These are phyloP conservation scores for Hyaloscypha bicolor DNA, from an alignment of 495 filamentous ascomycete genomes.

Conservation along the genomic window DNA sequence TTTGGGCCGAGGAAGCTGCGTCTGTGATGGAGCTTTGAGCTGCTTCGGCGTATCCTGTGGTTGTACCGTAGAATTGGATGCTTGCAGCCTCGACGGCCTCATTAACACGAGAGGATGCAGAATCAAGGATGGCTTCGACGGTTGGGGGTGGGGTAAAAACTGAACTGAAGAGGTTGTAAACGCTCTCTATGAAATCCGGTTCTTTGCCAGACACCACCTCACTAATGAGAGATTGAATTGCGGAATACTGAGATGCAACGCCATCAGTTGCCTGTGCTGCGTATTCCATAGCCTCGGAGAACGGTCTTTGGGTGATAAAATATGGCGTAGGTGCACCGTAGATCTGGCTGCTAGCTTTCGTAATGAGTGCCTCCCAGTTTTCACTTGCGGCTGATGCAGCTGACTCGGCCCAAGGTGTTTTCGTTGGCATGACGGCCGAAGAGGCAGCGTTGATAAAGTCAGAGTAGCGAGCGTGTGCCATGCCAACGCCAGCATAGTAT, in stretches of 20 bases:
- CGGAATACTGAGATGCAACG: constrained; percentile 63
- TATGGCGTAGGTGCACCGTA: constrained; percentile 75
- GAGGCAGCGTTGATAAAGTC: constrained; percentile 72
- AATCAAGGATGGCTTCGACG: constrained; percentile 59
- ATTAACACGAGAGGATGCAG: constrained; percentile 57
- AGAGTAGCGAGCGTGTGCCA: constrained; percentile 77
- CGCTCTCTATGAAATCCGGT: constrained; percentile 79
- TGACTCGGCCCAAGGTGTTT: constrained; percentile 34
- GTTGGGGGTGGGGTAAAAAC: constrained; percentile 58
- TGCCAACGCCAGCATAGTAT: constrained; percentile 76
- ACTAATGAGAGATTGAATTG: constrained; percentile 70
- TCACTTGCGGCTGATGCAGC: constrained; percentile 32
- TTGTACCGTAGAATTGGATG: constrained; percentile 56
- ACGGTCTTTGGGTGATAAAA: constrained; percentile 45
- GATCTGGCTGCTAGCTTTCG: constrained; percentile 67
- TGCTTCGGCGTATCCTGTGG: constrained; percentile 56
- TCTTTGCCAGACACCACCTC: constrained; percentile 80
- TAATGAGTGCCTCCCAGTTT: constrained; percentile 67
- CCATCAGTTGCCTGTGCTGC: constrained; percentile 54
- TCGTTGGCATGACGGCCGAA: constrained; percentile 54
- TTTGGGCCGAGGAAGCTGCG: constrained; percentile 51
- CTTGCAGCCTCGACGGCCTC: constrained; percentile 63
- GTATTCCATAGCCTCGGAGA: constrained; percentile 52
- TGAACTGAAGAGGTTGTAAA: constrained; percentile 68
- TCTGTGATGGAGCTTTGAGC: constrained; percentile 46